Evolutionary conservation across 2,329 filamentous ascomycete species (phyloP), one percentile per base, ranked within the genome.

Genomic region (Harringtonia aguacate): DNA sequence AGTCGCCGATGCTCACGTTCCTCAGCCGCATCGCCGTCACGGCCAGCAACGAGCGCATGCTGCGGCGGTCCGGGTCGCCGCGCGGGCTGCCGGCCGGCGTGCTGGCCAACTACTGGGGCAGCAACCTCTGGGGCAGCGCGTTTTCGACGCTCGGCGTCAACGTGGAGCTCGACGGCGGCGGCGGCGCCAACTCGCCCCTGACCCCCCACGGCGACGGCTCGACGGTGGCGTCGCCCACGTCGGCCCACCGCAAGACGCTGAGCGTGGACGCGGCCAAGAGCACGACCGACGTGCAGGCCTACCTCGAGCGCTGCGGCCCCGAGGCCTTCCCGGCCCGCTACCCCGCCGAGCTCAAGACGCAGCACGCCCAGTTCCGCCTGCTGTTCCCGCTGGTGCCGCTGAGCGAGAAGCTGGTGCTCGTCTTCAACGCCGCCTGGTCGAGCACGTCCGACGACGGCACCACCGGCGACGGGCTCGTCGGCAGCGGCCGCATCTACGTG

Each of bases 21-120:
- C 73, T 95, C 55, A 95, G 89, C 64, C 87, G 86, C 56, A 80
- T 80, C 20, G 90, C 89, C 20, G 84, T 95, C 21, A 72, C 86
- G 22, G 77, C 90, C 15, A 86, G 83, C 53, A 83, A 81, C 41
- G 88, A 95, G 56, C 76, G 82, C 48, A 78, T 79, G 2, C 69
- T 87, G 45, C 74, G 36, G 15, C 39, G 73, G 4, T 62, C 79
- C 17, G 79, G 79, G n/a, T 76, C 70, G 38, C 73, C 73, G n/a
- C 77, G 83, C 35, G 76, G 76, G 20, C 78, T 95, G 63, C 86
- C 89, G 1, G 85, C 84, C 40, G 87, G 86, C 14, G 79, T 95
- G 48, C 77, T 95, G 68, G 89, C 89, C 28, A 97, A 97, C 58
- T 75, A 94, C 45, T 97, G 90, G 90, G 90, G 90, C 40, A 94